Percentiles rank a stretch among this genome's conserved stretches.
These are phyloP conservation scores for Pecoramyces ruminantium DNA, from an alignment of 192 early-diverging fungal species.

Conservation along the genomic window DNA sequence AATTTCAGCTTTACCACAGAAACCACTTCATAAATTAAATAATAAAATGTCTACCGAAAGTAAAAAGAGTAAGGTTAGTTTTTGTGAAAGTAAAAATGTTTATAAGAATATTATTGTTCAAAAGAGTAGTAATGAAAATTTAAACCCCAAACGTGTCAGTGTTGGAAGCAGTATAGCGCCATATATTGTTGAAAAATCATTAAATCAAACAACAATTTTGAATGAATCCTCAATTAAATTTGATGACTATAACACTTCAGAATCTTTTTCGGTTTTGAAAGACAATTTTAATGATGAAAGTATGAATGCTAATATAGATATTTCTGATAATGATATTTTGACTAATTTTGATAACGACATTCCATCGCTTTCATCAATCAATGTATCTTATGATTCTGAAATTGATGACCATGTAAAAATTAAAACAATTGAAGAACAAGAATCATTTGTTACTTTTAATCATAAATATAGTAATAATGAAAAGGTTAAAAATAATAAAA, in stretches of 20 bases:
- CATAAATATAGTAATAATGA: not conserved
- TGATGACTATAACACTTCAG: not conserved
- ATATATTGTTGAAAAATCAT: not conserved
- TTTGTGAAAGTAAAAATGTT: not conserved
- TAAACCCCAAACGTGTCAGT: not conserved
- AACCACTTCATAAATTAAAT: not conserved
- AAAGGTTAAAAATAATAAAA: not conserved
- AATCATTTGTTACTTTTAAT: not conserved
- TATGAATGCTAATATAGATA: not conserved
- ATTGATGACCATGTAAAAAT: not conserved
- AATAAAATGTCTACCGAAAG: not conserved
- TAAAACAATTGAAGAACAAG: not conserved
- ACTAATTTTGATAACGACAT: not conserved
- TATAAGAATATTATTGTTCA: not conserved
- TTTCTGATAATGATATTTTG: not conserved
- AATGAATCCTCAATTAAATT: not conserved
- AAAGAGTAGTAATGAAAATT: not conserved
- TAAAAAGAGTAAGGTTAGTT: not conserved
- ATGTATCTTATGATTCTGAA: not conserved
- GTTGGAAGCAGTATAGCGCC: not conserved
- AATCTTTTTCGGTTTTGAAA: not conserved
- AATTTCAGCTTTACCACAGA: not conserved
- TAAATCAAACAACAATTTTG: not conserved
- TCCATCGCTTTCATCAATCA: not conserved
- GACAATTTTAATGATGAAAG: not conserved